These are phyloP conservation scores for Botrytis porri DNA, from an alignment of 2,329 filamentous ascomycete genomes.

Conservation along the genomic window DNA sequence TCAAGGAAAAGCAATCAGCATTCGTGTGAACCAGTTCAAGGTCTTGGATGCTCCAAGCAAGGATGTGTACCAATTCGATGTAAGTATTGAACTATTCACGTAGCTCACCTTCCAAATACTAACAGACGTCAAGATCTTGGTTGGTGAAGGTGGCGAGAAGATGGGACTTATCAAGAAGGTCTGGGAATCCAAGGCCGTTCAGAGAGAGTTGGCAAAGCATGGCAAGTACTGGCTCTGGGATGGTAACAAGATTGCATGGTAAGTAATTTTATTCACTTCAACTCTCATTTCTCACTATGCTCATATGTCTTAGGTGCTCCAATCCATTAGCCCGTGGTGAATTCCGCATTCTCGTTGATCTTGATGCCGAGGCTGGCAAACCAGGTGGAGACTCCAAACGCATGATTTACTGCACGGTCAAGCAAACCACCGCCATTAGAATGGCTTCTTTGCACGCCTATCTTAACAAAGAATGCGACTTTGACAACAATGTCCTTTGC, in stretches of 20 bases:
- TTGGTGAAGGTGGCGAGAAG: conserved; percentile 63
- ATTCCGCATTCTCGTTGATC: conserved; percentile 61
- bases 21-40: conserved; percentile 72
- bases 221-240: conserved; percentile 67
- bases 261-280: conserved; percentile 34
- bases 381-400: conserved; percentile 39
- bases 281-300: conserved; percentile 3
- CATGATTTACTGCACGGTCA: conserved; percentile 57
- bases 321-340: conserved; percentile 37
- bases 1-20: conserved; percentile 51
- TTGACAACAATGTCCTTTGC: conserved; percentile 68
- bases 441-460: conserved; percentile 66
- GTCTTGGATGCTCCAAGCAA: conserved; percentile 58
- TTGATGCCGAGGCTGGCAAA: conserved; percentile 61
- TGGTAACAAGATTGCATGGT: conserved; percentile 85
- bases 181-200: conserved; percentile 65
- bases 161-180: conserved; percentile 67
- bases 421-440: conserved; percentile 64
- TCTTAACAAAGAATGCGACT: conserved; percentile 55
- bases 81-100: conserved; percentile 46
- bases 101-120: conserved; percentile 15
- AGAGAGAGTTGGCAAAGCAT: conserved; percentile 50
- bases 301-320: conserved; percentile 42
- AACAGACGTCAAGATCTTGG: conserved; percentile 52
- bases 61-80: conserved; percentile 80